Evolutionary conservation across 495 filamentous ascomycete genomes (phyloP).

Genomic region (Xylaria castorea): DNA sequence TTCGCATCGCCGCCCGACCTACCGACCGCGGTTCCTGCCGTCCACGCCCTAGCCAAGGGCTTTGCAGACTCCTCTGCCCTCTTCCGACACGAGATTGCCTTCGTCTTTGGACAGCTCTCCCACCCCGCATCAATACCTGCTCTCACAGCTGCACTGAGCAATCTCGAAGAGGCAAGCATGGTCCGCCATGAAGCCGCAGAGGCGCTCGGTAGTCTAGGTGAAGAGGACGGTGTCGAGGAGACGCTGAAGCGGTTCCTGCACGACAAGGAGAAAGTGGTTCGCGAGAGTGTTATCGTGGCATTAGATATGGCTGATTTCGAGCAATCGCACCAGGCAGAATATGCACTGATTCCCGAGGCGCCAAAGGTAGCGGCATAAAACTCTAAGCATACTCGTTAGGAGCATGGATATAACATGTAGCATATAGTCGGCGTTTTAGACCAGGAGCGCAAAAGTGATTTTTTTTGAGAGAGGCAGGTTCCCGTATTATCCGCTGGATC

Average conservation of each 20-base stretch:
- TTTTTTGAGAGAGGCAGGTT: conserved; percentile 26
- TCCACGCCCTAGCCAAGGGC: conserved; percentile 85
- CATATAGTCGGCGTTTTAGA: conserved; percentile 38
- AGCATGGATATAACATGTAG: conserved; percentile 31
- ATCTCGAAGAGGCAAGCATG: conserved; percentile 87
- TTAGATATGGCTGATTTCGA: conserved; percentile 98
- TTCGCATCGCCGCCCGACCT: conserved; percentile 90
- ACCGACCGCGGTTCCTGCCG: conserved; percentile 81
- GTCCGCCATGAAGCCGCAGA: conserved; percentile 98
- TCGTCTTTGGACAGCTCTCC: conserved; percentile 95
- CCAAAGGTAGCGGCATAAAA: conserved; percentile 43
- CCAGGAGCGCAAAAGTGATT: conserved; percentile 37
- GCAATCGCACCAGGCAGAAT: conserved; percentile 85
- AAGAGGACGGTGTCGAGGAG: conserved; percentile 90
- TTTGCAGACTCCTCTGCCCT: conserved; percentile 86
- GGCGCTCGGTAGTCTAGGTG: conserved; percentile 93
- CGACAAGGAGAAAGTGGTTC: conserved; percentile 89
- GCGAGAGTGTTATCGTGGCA: conserved; percentile 93
- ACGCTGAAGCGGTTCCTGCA: conserved; percentile 82
- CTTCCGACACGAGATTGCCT: conserved; percentile 98
- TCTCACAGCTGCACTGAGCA: conserved; percentile 76
- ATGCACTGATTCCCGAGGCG: conserved; percentile 81
- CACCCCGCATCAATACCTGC: conserved; percentile 96
- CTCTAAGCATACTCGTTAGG: conserved; percentile 3
- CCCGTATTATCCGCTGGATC: conserved; percentile 11